Evolutionary conservation across 352 stramenopile genomes (phyloP), one percentile per base, ranked within the genome.

Genomic region (Heterotrichella gracilis): DNA sequence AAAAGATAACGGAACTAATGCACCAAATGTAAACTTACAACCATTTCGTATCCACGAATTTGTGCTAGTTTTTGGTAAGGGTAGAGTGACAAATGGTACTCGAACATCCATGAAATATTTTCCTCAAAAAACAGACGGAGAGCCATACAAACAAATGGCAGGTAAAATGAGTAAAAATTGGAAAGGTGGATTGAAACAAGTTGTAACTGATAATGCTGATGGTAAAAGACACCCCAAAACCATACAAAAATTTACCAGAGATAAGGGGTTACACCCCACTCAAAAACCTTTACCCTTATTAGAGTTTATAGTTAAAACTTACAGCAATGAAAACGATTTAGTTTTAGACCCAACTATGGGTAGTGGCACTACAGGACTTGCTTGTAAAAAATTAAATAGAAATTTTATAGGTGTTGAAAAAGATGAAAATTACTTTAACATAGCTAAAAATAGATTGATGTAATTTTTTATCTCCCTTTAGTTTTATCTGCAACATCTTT

Each of bases 341-440:
- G 23, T 66, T 66, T 22, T 66, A 24, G 41, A 66, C 41, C 41
- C 41, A 22, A 24, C 23, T 66, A 66, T 66, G 41, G 41, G 41
- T 66, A 66, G 41, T 66, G 41, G 41, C 21, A 66, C 41, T 24
- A 66, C 41, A 22, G 41, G 41, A 22, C 21, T 66, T 66, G 41
- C 41, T 66, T n/a, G n/a, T 24, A 24, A 24, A 66, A n/a, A 66
- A 66, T 24, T 66, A 22, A 22, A 22, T 24, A 66, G 41, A 22
- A n/a, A 66, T n/a, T 66, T 66, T 66, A 66, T 66, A 66, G 41
- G 41, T 24, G 23, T 66, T 66, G 41, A 66, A 22, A n/a, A 22
- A 24, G 41, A 66, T 24, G n/a, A 66, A 66, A 66, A 66, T n/a
- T 66, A 66, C 23, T 66, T 66, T 66, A 22, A 66, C 23, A 66